Conservation (phyloP, 73 alveolate species). For the Paramecium octaurelia region DNA sequence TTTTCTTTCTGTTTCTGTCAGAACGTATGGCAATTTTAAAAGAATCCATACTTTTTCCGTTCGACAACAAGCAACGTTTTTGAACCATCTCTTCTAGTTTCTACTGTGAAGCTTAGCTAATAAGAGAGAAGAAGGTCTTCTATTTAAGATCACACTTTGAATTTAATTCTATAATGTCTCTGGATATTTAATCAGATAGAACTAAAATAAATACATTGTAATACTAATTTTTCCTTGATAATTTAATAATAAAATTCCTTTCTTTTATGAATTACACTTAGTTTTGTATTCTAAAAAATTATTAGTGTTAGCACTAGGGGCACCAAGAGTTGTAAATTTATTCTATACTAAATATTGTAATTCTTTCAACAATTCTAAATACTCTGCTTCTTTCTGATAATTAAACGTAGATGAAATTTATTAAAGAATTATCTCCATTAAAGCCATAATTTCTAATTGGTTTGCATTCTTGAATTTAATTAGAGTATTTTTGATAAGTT, state of each 20-base stretch:
- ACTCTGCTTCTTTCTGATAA: neutral
- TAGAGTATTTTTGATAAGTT: neutral
- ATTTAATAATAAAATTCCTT: neutral
- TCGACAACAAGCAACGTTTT: neutral
- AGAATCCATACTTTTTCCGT: neutral
- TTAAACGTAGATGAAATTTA: neutral
- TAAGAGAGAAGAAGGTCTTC: neutral
- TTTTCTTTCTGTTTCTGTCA: neutral
- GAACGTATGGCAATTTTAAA: neutral
- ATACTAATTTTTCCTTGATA: neutral
- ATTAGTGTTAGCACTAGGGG: neutral
- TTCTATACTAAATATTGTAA: neutral
- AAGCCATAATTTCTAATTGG: neutral
- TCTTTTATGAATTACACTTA: neutral
- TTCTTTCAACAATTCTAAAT: neutral
- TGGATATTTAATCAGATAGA: neutral
- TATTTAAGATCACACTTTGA: neutral
- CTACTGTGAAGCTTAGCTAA: neutral
- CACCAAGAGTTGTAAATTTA: neutral
- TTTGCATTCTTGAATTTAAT: neutral
- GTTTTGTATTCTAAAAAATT: neutral
- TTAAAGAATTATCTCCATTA: neutral
- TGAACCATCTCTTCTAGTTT: neutral
- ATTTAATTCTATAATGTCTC: neutral
- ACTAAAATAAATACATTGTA: neutral